A percentile compares a stretch with the other conserved stretches of the same genome.
Evolutionary conservation across 768 basidiomycete species (phyloP).

Genomic region (Hericium erinaceus): DNA sequence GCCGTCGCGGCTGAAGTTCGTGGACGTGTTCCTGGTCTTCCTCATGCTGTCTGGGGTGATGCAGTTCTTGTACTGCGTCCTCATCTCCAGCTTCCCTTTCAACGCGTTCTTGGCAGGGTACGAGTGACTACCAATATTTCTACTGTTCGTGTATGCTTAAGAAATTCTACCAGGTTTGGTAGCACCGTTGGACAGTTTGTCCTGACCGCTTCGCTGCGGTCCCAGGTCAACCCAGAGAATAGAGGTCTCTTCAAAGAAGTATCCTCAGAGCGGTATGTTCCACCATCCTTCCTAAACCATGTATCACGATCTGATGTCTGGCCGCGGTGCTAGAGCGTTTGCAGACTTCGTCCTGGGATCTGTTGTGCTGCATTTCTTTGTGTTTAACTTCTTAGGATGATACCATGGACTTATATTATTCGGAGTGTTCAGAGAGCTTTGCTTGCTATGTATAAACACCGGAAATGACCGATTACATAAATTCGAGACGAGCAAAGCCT

Average conservation of each 20-base stretch:
- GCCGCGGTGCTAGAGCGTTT: conserved; percentile 61
- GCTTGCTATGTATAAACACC: background rate
- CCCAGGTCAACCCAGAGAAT: conserved; percentile 87
- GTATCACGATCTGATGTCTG: background rate
- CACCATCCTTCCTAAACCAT: background rate
- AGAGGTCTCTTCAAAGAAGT: conserved; percentile 78
- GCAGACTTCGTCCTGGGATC: conserved; percentile 95
- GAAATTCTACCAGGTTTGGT: conserved; percentile 51
- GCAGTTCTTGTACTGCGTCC: conserved; percentile 87
- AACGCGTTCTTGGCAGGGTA: conserved; percentile 97
- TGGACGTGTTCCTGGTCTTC: conserved; percentile 89
- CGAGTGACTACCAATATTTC: background rate
- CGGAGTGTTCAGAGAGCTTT: background rate
- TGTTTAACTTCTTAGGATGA: conserved; percentile 95
- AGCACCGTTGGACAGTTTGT: conserved; percentile 97
- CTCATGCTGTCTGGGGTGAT: conserved; percentile 82
- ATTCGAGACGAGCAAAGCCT: background rate
- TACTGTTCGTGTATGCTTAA: background rate
- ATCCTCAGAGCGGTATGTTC: conserved; percentile 81
- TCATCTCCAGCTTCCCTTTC: conserved; percentile 91
- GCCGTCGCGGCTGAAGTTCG: conserved; percentile 79
- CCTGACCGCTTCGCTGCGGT: conserved; percentile 81
- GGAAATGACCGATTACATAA: background rate
- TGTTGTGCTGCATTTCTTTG: conserved; percentile 94
- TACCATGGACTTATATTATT: background rate